Base-by-base conservation (phyloP, 2,329 filamentous ascomycete genomes). In the Sarocladium kiliense region DNA sequence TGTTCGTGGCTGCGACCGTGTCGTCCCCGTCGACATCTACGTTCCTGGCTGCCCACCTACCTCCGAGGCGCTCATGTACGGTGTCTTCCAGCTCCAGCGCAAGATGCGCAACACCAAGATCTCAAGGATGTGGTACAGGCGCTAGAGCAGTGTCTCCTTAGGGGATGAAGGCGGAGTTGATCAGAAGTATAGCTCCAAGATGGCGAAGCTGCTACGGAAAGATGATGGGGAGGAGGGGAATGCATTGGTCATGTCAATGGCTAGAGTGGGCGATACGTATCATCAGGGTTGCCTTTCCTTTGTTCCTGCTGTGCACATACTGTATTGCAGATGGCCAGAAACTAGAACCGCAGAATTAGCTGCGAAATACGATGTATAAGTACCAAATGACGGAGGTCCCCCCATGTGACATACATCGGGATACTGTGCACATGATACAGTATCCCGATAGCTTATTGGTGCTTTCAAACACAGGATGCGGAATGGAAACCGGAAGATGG, bases 21-120 rank as follows among this genome's bases (percentile, higher is more conserved):
- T 92, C 66, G 83, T 91, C 26, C 88, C 88, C 3, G 88, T 91
- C 56, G 88, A 92, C 69, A 81, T 91, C 44, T 92, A 91, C 68
- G 87, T 91, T 3, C 88, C 88, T 23, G 88, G 88, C 1, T 91
- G 88, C 76, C 80, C 81, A 63, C 85, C 77, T 19, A 80, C 81
- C 11, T 75, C 72, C 56, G 81, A 85, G 69, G 81, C 81, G n/a
- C 67, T 85, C 58, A 83, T 84, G 80, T 84, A 84, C 68, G 78
- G 85, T 10, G 86, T 91, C 65, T 88, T 91, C 72, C 85, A 88
- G 71, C 70, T 91, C 56, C 87, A 91, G 74, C 85, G 84, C 69
- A 90, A 90, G 79, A 88, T 90, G 79, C 76, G 87, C 53, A 73
- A 79, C 61, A 81, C 78, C 55, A 74, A 74, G 64, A 80, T 80